Evolutionary conservation across 495 filamentous ascomycete genomes (phyloP), one percentile per base, ranked within the genome.

Genomic region (Lentithecium fluviatile): DNA sequence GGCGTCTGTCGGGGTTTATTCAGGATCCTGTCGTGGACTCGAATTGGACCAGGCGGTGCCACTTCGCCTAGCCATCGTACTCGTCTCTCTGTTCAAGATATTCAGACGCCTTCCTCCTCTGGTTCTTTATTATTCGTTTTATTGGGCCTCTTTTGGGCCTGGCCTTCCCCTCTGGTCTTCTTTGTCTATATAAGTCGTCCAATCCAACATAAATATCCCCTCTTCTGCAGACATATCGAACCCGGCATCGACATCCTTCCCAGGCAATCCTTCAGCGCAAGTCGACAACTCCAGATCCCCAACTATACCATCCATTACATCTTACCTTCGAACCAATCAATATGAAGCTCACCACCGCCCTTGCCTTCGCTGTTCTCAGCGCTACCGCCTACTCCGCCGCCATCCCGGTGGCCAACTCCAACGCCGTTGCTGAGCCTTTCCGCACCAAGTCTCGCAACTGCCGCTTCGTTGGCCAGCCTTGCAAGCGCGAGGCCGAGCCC

Each of bases 261-360:
- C n/a, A n/a, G n/a, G n/a, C 51, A 24, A 54, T 61, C 58, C 37
- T 38, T 47, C 29, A n/a, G 19, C 11, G 12, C 19, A 23, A 46
- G 32, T 37, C 38, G 24, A 2, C 19, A 38, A 38, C 24, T 32
- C 17, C 45, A 45, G 40, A 46, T 52, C 8, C 43, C 45, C 12
- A 29, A 15, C n/a, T 62, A 43, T 37, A 55, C 21, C 42, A 56
- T 40, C 56, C 55, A 45, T 56, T 48, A 45, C 26, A 61, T n/a
- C 34, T 38, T 15, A 10, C 46, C 29, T 45, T 20, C 45, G 45
- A 50, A 32, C 38, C 53, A 45, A 50, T 20, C 69, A 76, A 56
- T 25, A 83, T 83, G 81, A 82, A 82, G 78, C 56, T 80, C 65
- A 64, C 73, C 51, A 64, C 74, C 26, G 53, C 79, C 50, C 53